Conservation (phyloP, 257 asterid species). For the Mentha longifolia region DNA sequence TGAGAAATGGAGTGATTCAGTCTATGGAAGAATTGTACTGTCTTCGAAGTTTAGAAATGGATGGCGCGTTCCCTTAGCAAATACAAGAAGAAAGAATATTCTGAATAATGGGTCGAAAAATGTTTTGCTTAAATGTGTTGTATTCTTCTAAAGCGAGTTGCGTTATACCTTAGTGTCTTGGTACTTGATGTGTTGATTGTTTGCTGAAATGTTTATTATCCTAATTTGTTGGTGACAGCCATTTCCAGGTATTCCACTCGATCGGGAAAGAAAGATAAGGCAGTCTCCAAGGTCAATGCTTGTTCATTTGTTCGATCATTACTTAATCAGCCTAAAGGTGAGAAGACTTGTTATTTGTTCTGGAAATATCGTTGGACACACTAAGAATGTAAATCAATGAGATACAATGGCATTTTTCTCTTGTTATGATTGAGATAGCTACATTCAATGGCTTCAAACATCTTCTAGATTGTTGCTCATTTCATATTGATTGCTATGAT, state of each 20-base stretch:
- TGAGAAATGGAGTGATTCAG: not conserved
- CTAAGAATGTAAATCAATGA: slow-evolving; percentile 1
- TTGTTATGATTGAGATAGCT: not conserved
- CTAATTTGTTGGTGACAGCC: slow-evolving; percentile 64
- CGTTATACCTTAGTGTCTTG: not conserved
- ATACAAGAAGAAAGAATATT: not conserved
- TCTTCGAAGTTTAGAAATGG: slow-evolving; percentile 12
- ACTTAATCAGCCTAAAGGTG: slow-evolving; percentile 67
- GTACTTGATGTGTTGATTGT: slow-evolving; percentile 23
- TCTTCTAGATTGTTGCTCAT: too few relatives aligned
- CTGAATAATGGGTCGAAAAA: not conserved
- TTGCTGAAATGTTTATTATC: slow-evolving; percentile 35
- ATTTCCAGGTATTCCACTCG: slow-evolving; percentile 76
- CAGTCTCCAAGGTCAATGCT: slow-evolving; percentile 40
- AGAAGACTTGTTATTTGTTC: slow-evolving; percentile 26
- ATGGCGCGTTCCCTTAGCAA: not conserved
- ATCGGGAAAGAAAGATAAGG: slow-evolving; percentile 38
- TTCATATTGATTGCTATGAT: too few relatives aligned
- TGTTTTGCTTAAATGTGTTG: not conserved
- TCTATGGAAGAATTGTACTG: slow-evolving; percentile 5
- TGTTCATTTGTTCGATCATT: slow-evolving; percentile 59
- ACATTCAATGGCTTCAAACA: not conserved
- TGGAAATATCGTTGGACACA: slow-evolving; percentile 15
- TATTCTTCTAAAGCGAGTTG: not conserved
- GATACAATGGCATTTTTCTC: not conserved